Evolutionary conservation across 1,284 basidiomycete species (phyloP).

Genomic region (Cryptococcus sp.): DNA sequence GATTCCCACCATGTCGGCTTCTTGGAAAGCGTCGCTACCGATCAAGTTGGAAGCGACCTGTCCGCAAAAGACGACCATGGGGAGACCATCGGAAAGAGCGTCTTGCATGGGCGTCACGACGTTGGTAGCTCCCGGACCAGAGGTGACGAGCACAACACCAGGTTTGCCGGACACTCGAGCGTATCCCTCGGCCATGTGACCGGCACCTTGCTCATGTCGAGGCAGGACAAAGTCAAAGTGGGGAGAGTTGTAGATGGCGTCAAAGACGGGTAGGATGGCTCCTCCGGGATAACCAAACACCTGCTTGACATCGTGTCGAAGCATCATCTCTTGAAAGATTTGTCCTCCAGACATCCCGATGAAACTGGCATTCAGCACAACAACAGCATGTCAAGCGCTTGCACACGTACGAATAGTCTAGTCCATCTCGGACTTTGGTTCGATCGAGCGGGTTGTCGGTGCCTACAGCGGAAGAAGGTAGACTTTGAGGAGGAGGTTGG

Average conservation of each 20-base stretch:
- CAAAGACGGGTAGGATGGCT: slow-evolving; percentile 96
- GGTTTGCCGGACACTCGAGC: slow-evolving; percentile 96
- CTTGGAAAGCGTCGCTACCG: slow-evolving; percentile 96
- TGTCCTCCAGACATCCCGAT: slow-evolving; percentile 92
- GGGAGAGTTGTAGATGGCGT: slow-evolving; percentile 94
- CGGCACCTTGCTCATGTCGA: slow-evolving; percentile 94
- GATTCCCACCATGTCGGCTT: slow-evolving; percentile 94
- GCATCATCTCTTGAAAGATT: slow-evolving; percentile 99
- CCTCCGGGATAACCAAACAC: slow-evolving; percentile 98
- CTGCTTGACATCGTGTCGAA: slow-evolving; percentile 90
- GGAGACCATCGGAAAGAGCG: slow-evolving; percentile 88
- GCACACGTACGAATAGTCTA: slow-evolving; percentile 43
- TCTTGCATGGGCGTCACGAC: slow-evolving; percentile 98
- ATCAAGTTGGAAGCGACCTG: slow-evolving; percentile 98
- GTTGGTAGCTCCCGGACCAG: slow-evolving; percentile 96
- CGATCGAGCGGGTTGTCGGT: slow-evolving; percentile 20
- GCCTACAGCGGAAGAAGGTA: slow-evolving; percentile 30
- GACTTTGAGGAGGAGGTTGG: slow-evolving; percentile 35
- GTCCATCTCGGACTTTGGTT: slow-evolving; percentile 25
- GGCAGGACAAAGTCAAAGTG: slow-evolving; percentile 96
- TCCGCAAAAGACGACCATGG: slow-evolving; percentile 91
- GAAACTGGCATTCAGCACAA: slow-evolving; percentile 51
- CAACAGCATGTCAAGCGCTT: background rate
- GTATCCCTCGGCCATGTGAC: slow-evolving; percentile 98
- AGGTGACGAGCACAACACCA: slow-evolving; percentile 95